Conservation (phyloP, 1,284 basidiomycete species). For the Cryptococcus sp. region DNA sequence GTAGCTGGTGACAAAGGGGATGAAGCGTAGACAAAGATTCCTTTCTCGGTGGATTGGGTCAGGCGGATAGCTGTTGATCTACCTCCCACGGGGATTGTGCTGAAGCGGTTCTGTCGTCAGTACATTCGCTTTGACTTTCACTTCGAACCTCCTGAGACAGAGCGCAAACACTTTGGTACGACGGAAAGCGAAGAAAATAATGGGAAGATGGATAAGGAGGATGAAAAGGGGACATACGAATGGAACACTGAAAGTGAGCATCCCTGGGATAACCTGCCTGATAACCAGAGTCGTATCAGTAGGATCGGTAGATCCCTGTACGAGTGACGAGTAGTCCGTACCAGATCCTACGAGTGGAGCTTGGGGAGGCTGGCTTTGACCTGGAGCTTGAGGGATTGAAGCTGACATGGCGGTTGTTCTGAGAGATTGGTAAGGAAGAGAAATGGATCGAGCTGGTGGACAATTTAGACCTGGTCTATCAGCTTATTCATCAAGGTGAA, state of each 20-base stretch:
- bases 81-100: slow-evolving; percentile 69
- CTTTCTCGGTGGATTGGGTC: slow-evolving; percentile 51
- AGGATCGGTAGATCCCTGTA: slow-evolving; percentile 22
- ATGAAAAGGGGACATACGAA: slow-evolving; percentile 30
- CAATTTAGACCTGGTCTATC: neutral
- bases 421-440: too few species aligned
- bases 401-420: neutral
- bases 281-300: slow-evolving; percentile 40
- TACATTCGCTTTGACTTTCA: neutral
- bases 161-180: too few species aligned
- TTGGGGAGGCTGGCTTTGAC: neutral
- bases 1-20: slow-evolving; percentile 72
- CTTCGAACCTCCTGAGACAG: too few species aligned
- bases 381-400: neutral
- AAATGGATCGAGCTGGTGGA: neutral
- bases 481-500: too few species aligned
- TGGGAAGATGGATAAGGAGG: too few species aligned
- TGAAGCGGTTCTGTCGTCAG: slow-evolving; percentile 52
- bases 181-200: too few species aligned
- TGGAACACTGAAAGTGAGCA: slow-evolving; percentile 47
- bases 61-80: slow-evolving; percentile 78
- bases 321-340: slow-evolving; percentile 6
- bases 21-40: slow-evolving; percentile 81
- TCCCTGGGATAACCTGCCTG: slow-evolving; percentile 39
- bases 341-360: neutral